A percentile compares a stretch with the other conserved stretches of the same genome.
phyloP scores from a whole-genome alignment of 768 basidiomycete genomes.

The Collybia nuda region DNA sequence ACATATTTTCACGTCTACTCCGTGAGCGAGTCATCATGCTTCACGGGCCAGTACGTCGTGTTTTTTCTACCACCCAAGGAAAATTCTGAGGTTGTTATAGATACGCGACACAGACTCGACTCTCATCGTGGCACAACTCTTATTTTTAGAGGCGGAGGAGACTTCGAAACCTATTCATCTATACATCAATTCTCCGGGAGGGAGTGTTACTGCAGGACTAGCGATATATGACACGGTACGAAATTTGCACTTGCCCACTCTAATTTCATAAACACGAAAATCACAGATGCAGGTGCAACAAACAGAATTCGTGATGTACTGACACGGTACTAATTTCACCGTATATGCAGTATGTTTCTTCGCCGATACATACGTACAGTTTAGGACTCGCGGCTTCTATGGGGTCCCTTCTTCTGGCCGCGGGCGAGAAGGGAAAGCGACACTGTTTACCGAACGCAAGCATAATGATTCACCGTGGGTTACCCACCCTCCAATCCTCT shows the following conservation, averaged over 20 bases:
- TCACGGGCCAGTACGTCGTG: conserved; percentile 76
- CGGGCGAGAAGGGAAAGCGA: conserved; percentile 88
- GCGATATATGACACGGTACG: conserved; percentile 97
- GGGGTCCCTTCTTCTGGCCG: conserved; percentile 91
- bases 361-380: conserved; percentile 96
- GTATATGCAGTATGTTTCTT: conserved; percentile 75
- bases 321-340: conserved; percentile 3
- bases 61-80: conserved; percentile 1
- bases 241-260: neutral
- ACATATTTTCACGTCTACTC: conserved; percentile 92
- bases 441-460: conserved; percentile 92
- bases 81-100: conserved; percentile 34
- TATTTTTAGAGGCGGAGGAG: conserved; percentile 96
- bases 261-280: conserved; percentile 7
- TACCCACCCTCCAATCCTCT: neutral
- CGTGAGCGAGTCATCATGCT: conserved; percentile 96
- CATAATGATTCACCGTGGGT: conserved; percentile 97
- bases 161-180: conserved; percentile 92
- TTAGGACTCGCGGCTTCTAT: conserved; percentile 95
- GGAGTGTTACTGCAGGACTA: conserved; percentile 92
- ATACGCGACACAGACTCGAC: conserved; percentile 90
- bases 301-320: neutral
- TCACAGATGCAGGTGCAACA: conserved; percentile 67
- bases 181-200: conserved; percentile 97
- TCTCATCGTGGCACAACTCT: conserved; percentile 85